These are phyloP conservation scores for Stylosanthes scabra DNA, from an alignment of 331 rosid species.

Conservation along the genomic window DNA sequence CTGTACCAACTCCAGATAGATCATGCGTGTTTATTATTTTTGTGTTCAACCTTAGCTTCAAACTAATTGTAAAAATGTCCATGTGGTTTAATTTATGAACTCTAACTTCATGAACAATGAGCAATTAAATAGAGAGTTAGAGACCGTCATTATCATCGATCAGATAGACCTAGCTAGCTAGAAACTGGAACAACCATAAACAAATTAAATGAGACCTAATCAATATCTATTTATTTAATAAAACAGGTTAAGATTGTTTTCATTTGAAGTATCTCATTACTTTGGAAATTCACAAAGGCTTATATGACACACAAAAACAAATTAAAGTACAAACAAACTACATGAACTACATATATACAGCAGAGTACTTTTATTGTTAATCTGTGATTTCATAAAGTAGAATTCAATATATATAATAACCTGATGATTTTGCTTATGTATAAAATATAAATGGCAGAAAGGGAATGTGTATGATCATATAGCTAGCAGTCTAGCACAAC, in stretches of 20 bases:
- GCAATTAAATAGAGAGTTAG: background rate
- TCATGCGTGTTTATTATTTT: too few species aligned
- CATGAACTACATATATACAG: too few species aligned
- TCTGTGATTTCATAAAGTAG: too few species aligned
- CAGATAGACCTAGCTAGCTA: background rate
- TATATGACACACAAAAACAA: background rate
- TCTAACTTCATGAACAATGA: slow-evolving; percentile 24
- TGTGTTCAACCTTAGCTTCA: background rate
- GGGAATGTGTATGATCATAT: too few species aligned
- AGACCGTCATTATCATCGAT: slow-evolving; percentile 8
- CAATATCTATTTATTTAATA: too few species aligned
- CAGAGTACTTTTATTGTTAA: too few species aligned
- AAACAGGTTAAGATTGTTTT: slow-evolving; percentile 24
- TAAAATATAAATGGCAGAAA: too few species aligned
- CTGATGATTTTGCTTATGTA: too few species aligned
- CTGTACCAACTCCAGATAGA: too few species aligned
- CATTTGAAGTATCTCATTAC: slow-evolving; percentile 1
- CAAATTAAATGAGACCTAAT: slow-evolving; percentile 14
- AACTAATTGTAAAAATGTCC: background rate
- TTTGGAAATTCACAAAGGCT: background rate
- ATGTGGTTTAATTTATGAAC: background rate
- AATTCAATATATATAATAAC: too few species aligned
- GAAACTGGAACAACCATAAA: background rate
- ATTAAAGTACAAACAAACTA: too few species aligned
- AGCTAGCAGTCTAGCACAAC: too few species aligned